These are phyloP conservation scores for Steccherinum ochraceum DNA, from an alignment of 768 basidiomycete genomes.

Conservation along the genomic window DNA sequence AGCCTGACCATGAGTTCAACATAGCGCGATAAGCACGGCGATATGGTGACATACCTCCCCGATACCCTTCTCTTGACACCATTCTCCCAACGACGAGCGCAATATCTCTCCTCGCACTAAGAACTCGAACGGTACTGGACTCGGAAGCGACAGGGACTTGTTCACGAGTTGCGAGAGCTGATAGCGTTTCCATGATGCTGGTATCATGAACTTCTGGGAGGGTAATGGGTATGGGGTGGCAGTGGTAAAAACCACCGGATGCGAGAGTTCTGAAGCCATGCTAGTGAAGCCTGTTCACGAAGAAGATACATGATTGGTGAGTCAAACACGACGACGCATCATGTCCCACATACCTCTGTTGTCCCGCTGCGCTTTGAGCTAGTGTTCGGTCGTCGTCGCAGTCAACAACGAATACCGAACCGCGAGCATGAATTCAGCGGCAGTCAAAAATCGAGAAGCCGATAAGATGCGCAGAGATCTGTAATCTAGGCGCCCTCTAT, in stretches of 20 bases:
- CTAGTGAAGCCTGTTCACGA: too few species aligned
- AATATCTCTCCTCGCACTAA: conserved; percentile 79
- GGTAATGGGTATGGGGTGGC: conserved; percentile 70
- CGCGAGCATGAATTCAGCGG: too few species aligned
- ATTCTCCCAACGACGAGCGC: conserved; percentile 62
- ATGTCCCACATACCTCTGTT: too few species aligned
- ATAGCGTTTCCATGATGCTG: conserved; percentile 85
- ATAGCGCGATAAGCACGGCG: background rate
- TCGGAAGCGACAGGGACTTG: conserved; percentile 73
- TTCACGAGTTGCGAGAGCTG: conserved; percentile 97
- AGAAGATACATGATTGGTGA: too few species aligned
- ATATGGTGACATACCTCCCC: conserved; percentile 49
- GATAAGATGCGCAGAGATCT: too few species aligned
- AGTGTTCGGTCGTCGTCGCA: too few species aligned
- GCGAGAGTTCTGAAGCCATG: conserved; percentile 24
- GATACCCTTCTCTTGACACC: conserved; percentile 63
- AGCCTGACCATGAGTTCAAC: background rate
- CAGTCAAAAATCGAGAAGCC: too few species aligned
- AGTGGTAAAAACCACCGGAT: conserved; percentile 69
- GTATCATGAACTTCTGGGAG: conserved; percentile 88
- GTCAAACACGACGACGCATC: too few species aligned
- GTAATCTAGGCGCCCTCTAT: too few species aligned
- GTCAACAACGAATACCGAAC: too few species aligned
- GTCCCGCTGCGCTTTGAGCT: too few species aligned
- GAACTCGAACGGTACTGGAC: conserved; percentile 90